Percentiles rank a stretch among this genome's conserved stretches.
These are phyloP conservation scores for Colletotrichum sublineola DNA, from an alignment of 2,329 filamentous ascomycete species.

Conservation along the genomic window DNA sequence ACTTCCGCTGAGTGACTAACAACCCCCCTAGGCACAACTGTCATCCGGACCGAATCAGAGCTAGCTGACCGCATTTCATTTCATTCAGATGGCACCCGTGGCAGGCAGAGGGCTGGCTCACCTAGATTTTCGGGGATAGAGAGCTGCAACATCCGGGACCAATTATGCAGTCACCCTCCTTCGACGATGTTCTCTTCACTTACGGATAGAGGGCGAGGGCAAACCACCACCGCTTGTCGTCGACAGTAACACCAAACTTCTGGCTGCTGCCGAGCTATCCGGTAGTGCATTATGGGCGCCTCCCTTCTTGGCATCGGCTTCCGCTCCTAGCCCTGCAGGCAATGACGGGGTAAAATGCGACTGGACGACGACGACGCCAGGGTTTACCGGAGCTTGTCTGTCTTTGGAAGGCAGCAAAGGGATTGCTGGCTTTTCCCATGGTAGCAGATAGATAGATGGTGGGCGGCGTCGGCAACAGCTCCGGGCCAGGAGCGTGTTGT, in stretches of 20 bases:
- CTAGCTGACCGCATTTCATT: background rate
- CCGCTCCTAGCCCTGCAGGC: conserved; percentile 25
- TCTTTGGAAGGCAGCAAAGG: background rate
- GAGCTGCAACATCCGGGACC: background rate
- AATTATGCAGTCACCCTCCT: background rate
- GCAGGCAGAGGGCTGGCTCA: background rate
- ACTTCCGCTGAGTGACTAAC: background rate
- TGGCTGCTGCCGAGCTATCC: conserved; percentile 36
- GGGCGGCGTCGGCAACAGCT: background rate
- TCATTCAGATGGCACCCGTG: background rate
- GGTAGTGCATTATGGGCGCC: conserved; percentile 30
- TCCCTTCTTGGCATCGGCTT: conserved; percentile 40
- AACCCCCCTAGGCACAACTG: background rate
- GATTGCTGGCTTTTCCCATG: background rate
- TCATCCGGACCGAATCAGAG: background rate
- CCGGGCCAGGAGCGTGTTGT: no score
- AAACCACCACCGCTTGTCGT: background rate
- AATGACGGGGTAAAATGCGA: conserved; percentile 14
- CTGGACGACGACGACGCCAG: conserved; percentile 9
- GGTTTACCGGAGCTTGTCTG: conserved; percentile 1
- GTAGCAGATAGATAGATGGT: background rate
- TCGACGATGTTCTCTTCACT: background rate
- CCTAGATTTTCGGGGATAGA: background rate
- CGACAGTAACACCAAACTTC: conserved; percentile 1
- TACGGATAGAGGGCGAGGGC: background rate